A percentile compares a stretch with the other conserved stretches of the same genome.
Conservation (phyloP, 2,329 filamentous ascomycete genomes). For the Zymoseptoria passerinii region DNA sequence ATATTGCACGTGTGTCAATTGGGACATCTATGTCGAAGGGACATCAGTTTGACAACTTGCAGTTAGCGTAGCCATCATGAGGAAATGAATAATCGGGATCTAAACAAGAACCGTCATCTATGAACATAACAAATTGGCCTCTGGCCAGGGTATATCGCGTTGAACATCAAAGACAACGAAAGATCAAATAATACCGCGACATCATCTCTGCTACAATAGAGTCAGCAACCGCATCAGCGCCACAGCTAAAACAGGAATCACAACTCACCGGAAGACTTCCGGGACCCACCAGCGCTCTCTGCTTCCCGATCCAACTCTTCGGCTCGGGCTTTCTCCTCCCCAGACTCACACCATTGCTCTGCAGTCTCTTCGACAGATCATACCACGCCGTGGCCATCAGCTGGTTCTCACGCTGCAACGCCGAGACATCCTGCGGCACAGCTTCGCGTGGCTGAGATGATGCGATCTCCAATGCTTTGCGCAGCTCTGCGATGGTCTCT, state of each 20-base stretch:
- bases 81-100: not conserved
- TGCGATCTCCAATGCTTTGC: constrained; percentile 22
- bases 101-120: not conserved
- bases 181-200: not conserved
- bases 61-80: not conserved
- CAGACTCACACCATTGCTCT: constrained; percentile 74
- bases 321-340: constrained; percentile 66
- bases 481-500: constrained; percentile 21
- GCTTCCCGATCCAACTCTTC: constrained; percentile 77
- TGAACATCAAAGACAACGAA: not conserved
- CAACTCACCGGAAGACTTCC: constrained; percentile 5
- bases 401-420: constrained; percentile 67
- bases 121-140: not conserved
- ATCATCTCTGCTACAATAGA: constrained; percentile 1
- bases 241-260: not conserved
- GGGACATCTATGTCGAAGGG: no score
- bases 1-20: not conserved
- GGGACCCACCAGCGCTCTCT: constrained; percentile 47
- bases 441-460: constrained; percentile 13
- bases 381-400: constrained; percentile 82
- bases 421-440: constrained; percentile 46
- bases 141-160: constrained; percentile 3
- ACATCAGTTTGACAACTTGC: constrained; percentile 1
- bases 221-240: not conserved
- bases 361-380: constrained; percentile 66